phyloP scores from a whole-genome alignment of 306 rosid species.

The Sicyos baderoa region DNA sequence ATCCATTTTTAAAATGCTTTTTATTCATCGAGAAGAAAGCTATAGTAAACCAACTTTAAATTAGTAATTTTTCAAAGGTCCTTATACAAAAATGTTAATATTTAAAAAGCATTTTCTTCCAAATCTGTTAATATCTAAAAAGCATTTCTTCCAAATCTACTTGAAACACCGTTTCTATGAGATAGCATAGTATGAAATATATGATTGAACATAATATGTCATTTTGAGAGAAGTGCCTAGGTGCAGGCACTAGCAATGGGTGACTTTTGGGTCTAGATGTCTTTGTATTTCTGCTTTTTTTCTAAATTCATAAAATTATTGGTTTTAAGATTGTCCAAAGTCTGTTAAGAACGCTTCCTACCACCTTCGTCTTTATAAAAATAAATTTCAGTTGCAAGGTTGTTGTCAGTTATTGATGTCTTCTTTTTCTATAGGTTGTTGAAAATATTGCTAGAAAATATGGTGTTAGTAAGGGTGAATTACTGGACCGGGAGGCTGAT shows the following conservation, averaged over 20 bases:
- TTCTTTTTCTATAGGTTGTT: slow-evolving; percentile 43
- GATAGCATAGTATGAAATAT: neutral
- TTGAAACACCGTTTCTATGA: neutral
- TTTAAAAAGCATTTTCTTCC: neutral
- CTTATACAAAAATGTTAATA: neutral
- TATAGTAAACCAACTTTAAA: neutral
- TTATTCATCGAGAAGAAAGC: neutral
- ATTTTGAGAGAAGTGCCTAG: neutral
- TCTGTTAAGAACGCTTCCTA: neutral
- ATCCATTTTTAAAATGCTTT: neutral
- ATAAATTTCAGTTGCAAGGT: neutral
- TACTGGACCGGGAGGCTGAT: slow-evolving; percentile 71
- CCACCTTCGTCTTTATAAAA: neutral
- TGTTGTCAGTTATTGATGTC: slow-evolving; percentile 5
- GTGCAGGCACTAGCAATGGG: neutral
- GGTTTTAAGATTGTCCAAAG: neutral
- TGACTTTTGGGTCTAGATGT: neutral
- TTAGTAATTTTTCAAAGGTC: neutral
- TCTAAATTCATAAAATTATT: neutral
- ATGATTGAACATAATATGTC: neutral
- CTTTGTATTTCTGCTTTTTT: neutral
- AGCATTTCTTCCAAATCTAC: neutral
- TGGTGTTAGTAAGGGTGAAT: slow-evolving; percentile 75
- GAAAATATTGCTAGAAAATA: slow-evolving; percentile 72
- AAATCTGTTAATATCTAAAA: neutral